Base-by-base conservation (phyloP, 768 basidiomycete genomes). In the Boletus vermiculosoides region DNA sequence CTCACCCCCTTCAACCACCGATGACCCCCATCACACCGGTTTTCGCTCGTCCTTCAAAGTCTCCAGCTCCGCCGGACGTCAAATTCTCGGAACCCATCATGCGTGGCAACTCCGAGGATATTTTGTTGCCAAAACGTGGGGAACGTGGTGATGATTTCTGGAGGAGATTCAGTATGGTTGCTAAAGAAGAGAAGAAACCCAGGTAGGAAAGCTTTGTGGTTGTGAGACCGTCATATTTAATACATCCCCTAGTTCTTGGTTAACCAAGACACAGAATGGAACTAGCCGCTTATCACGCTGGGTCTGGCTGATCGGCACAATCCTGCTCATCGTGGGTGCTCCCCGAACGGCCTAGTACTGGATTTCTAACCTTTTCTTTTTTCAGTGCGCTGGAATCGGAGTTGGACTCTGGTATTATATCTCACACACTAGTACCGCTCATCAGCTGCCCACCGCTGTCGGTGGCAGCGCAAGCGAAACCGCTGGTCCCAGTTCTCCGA, bases 91-190 rank as follows among this genome's bases (percentile, higher is more conserved):
- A 75, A 18, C 71, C 76, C 54, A 90, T 91, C 66, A 79, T 92
- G 66, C 82, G 90, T 16, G 83, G 87, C 6, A 78, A 84, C 49
- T 76, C 76, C 1, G 90, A 92, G 69, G 88, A 86, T 41, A 82
- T 84, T 2, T 66, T 88, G 3, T 69, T 92, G 9, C 86, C 88
- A 2, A 77, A 76, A 40, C 80, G 88, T 45, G 88, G 89, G 3
- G 83, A 89, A 67, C 83, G 79, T 48, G 88, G 89, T 0, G 90
- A 92, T 64, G 87, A 92, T 64, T 92, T 93, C 73, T 93, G 91
- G 91, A 78, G 88, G 57, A 79, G 91, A 39, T 93, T 92, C 73
- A 89, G 87, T 58, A 90, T 92, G 77, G 84, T 92, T 59, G 90
- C 84, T 10, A 88, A 83, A 66, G 84, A 85, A 56, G 84, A 88